These are phyloP conservation scores for Rhypophila decipiens DNA, from an alignment of 495 filamentous ascomycete genomes.

Conservation along the genomic window DNA sequence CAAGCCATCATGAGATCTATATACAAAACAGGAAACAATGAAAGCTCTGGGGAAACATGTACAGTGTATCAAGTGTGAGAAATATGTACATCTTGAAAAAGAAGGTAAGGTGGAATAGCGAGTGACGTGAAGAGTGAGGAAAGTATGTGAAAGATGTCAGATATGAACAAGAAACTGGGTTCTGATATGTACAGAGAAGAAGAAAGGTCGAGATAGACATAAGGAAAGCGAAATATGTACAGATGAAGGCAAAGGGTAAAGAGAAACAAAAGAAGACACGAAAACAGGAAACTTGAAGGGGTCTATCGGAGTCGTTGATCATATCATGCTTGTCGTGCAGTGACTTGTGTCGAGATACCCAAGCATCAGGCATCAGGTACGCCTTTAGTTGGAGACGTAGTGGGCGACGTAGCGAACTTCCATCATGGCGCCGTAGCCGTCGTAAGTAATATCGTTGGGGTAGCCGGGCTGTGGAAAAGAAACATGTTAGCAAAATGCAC, in stretches of 20 bases:
- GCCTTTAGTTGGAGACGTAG: conserved; percentile 14
- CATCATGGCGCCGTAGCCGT: conserved; percentile 39
- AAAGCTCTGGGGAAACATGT: background rate
- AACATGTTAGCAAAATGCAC: background rate
- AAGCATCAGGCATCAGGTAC: background rate
- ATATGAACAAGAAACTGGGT: background rate
- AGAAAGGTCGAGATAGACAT: background rate
- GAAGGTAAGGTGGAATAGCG: background rate
- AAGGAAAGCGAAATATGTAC: background rate
- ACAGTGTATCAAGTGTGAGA: background rate
- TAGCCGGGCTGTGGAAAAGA: conserved; percentile 28
- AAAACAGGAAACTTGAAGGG: background rate
- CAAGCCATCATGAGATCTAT: no score
- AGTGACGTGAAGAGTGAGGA: background rate
- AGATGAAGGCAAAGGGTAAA: no score
- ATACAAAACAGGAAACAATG: no score
- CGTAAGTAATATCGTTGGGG: conserved; percentile 31
- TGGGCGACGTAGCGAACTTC: conserved; percentile 42
- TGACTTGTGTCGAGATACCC: background rate
- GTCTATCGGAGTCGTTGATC: no score
- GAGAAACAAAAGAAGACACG: background rate
- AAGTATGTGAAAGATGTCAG: no score
- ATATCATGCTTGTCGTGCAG: no score
- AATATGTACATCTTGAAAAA: background rate
- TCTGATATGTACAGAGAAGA: background rate